Base-by-base conservation (phyloP, 2,329 filamentous ascomycete species). In the Alternaria metachromatica region DNA sequence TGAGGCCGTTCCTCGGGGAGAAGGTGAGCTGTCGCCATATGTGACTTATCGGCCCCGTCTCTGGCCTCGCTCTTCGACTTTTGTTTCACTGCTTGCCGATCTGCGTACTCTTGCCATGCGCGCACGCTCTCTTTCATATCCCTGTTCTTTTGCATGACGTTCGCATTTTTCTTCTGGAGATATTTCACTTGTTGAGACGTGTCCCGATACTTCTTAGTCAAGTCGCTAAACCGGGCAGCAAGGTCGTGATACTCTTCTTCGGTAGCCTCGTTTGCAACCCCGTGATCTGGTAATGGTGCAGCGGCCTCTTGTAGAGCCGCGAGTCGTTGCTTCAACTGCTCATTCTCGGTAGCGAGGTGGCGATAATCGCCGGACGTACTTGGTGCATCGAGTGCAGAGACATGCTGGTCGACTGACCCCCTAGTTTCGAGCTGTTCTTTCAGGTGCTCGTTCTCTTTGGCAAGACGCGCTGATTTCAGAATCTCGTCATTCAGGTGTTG, bases 51-150 rank as follows among this genome's bases (percentile, higher is more conserved):
- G 13, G 60, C 64, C 6, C 64, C 63, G 12, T 63, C 23, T 59
- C 60, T 68, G 9, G 28, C 41, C 37, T 71, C 58, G 7, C n/a
- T 30, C 55, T 74, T 73, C 26, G 58, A 54, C 63, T 68, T 72
- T 33, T 68, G 70, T 33, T 70, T 74, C 15, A 68, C 72, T 5
- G 68, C 64, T 26, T 78, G 71, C 11, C 72, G 76, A 55, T 80
- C 76, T 46, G 68, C 72, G 48, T 79, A 80, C 21, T 75, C 70
- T 61, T 79, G 77, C 80, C 80, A 81, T 26, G 75, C 75, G 45
- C 72, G 76, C 8, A 80, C 78, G 33, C 66, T 79, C 13, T 80
- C 72, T 58, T 83, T 83, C 72, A 81, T 80, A 3, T 80, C 73
- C 48, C 71, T 75, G 56, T 80, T 78, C 57, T 79, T 77, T 48